phyloP scores from a whole-genome alignment of 179 eudicot genomes.

The Actinidia polygama region DNA sequence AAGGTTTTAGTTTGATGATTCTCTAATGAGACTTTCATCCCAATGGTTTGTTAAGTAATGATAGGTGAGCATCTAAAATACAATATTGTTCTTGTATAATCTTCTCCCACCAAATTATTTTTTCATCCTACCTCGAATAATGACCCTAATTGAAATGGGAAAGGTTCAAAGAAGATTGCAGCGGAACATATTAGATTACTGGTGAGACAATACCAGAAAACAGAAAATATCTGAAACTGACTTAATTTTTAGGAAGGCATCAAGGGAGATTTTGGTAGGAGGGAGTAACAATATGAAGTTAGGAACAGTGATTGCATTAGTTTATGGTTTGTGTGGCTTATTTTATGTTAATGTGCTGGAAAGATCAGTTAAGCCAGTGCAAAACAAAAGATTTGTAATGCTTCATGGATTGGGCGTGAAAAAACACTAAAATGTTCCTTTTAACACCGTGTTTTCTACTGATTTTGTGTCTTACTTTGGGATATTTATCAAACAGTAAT shows the following conservation, averaged over 20 bases:
- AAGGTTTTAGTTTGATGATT: too few relatives aligned
- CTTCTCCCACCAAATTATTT: too few relatives aligned
- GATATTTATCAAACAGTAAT: not conserved
- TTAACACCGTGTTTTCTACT: not conserved
- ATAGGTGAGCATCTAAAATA: too few relatives aligned
- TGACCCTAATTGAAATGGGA: not conserved
- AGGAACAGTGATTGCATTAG: not conserved
- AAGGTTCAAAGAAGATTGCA: not conserved
- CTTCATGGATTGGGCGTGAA: not conserved
- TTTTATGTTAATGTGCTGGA: not conserved
- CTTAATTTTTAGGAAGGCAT: not conserved
- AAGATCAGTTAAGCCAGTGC: conserved; percentile 3
- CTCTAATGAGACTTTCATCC: not conserved
- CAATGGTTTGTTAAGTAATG: too few relatives aligned
- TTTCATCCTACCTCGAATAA: not conserved
- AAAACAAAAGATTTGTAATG: not conserved
- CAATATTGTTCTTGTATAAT: too few relatives aligned
- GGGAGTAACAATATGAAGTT: not conserved
- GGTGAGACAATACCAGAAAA: not conserved
- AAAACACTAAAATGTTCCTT: not conserved
- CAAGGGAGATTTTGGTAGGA: not conserved
- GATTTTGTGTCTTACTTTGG: not conserved
- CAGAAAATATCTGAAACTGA: not conserved
- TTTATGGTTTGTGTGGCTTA: not conserved
- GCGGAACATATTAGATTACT: not conserved